A percentile compares a stretch with the other conserved stretches of the same genome.
Conservation (phyloP, 768 basidiomycete species). For the Lactifluus piperatus region DNA sequence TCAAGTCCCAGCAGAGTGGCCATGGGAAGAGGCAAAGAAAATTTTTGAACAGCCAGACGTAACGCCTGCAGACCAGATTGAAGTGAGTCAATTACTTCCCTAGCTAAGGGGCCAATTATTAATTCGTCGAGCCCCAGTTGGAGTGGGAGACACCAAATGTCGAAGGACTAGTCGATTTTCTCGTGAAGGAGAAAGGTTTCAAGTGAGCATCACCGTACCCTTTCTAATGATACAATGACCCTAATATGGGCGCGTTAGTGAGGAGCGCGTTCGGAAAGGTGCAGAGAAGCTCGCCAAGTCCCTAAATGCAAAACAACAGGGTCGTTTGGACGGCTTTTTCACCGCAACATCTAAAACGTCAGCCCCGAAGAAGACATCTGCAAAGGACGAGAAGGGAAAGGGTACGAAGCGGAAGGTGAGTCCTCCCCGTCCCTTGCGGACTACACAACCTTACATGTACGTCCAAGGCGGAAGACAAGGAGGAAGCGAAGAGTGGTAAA, state of each 20-base stretch:
- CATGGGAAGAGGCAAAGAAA: conserved; percentile 91
- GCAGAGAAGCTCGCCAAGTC: conserved; percentile 88
- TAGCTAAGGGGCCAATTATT: background rate
- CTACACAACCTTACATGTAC: background rate
- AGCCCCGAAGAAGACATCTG: conserved; percentile 38
- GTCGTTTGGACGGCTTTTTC: conserved; percentile 94
- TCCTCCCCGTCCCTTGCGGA: background rate
- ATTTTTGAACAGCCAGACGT: conserved; percentile 90
- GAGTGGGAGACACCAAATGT: conserved; percentile 93
- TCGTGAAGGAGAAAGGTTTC: conserved; percentile 95
- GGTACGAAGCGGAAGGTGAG: conserved; percentile 47
- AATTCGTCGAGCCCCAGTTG: conserved; percentile 40
- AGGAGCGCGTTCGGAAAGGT: conserved; percentile 93
- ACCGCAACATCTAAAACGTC: conserved; percentile 53
- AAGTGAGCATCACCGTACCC: conserved; percentile 43
- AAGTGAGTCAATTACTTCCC: conserved; percentile 40
- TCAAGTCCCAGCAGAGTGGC: conserved; percentile 88
- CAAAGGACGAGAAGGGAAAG: conserved; percentile 26
- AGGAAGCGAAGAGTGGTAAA: conserved; percentile 28
- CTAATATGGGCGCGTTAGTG: conserved; percentile 39
- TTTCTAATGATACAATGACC: background rate
- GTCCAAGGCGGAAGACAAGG: conserved; percentile 29
- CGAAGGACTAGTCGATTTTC: conserved; percentile 87
- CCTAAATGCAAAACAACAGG: conserved; percentile 88
- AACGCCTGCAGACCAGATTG: conserved; percentile 71